These are phyloP conservation scores for Sugiyamaella castrensis DNA, from an alignment of 1,139 yeast species.

Conservation along the genomic window DNA sequence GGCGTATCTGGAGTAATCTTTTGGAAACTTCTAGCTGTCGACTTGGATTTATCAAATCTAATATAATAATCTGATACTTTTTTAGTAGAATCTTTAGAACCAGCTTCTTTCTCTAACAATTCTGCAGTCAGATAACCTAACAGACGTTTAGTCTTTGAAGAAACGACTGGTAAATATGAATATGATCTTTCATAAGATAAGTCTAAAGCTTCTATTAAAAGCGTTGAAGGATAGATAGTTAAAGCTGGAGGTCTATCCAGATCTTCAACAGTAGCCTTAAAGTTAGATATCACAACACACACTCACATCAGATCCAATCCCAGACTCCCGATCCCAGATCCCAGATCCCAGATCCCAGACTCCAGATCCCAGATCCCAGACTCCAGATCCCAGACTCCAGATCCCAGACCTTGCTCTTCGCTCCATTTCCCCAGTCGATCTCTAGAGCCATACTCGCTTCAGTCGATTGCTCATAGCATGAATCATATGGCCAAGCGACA, in stretches of 20 bases:
- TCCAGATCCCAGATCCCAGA: too few relatives aligned
- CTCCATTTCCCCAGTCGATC: too few relatives aligned
- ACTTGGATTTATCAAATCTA: slow-evolving; percentile 27
- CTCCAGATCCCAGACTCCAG: too few relatives aligned
- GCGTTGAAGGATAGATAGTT: slow-evolving; percentile 52
- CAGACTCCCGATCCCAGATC: too few relatives aligned
- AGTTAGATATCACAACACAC: neutral
- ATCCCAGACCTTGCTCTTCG: too few relatives aligned
- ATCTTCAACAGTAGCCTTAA: slow-evolving; percentile 58
- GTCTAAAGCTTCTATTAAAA: slow-evolving; percentile 46
- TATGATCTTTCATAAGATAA: slow-evolving; percentile 55
- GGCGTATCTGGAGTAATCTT: slow-evolving; percentile 58
- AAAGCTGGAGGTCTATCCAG: slow-evolving; percentile 61
- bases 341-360: too few relatives aligned
- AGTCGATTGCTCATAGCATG: too few relatives aligned
- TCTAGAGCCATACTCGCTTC: too few relatives aligned
- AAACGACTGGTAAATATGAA: slow-evolving; percentile 57
- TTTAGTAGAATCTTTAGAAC: slow-evolving; percentile 34
- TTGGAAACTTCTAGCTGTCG: slow-evolving; percentile 31
- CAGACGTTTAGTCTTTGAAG: slow-evolving; percentile 48
- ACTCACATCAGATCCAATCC: too few relatives aligned
- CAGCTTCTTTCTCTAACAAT: slow-evolving; percentile 39
- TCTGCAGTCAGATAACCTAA: slow-evolving; percentile 58
- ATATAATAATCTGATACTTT: slow-evolving; percentile 38
- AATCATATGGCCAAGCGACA: too few relatives aligned